Evolutionary conservation across 129 eudicot species (phyloP).

Genomic region (Lactuca sativa): DNA sequence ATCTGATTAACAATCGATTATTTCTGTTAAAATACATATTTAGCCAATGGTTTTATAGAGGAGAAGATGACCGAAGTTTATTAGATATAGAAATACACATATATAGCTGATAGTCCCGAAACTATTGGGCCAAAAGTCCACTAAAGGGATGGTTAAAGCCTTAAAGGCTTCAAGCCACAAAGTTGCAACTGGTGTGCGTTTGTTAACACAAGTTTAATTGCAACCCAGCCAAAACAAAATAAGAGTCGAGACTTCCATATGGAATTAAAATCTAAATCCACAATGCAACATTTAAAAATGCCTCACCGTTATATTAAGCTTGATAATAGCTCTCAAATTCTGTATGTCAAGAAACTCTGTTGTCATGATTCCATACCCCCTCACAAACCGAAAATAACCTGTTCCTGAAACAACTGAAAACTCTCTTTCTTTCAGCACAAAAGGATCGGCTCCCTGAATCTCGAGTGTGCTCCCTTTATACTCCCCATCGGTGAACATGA

Average conservation of each 20-base stretch:
- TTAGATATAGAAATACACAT: background rate
- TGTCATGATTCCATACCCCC: constrained; percentile 59
- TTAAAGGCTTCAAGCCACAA: background rate
- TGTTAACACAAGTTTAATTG: background rate
- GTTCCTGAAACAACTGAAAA: constrained; percentile 66
- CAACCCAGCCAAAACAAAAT: background rate
- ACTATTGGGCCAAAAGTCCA: background rate
- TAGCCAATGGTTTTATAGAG: background rate
- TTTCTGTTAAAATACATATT: background rate
- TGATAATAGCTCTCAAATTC: constrained; percentile 47
- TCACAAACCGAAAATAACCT: constrained; percentile 49
- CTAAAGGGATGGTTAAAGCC: background rate
- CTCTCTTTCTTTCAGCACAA: constrained; percentile 49
- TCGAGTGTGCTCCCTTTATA: constrained; percentile 57
- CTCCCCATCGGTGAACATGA: constrained; percentile 48
- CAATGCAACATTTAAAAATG: constrained; percentile 36
- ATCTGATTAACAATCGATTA: background rate
- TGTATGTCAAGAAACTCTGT: constrained; percentile 53
- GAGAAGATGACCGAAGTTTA: background rate
- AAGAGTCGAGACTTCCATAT: background rate
- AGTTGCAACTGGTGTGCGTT: background rate
- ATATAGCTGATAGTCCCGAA: background rate
- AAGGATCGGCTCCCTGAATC: constrained; percentile 60
- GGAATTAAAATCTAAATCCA: background rate
- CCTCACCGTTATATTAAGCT: constrained; percentile 50